phyloP scores from a whole-genome alignment of 495 filamentous ascomycete species.

The Lophium mytilinum region DNA sequence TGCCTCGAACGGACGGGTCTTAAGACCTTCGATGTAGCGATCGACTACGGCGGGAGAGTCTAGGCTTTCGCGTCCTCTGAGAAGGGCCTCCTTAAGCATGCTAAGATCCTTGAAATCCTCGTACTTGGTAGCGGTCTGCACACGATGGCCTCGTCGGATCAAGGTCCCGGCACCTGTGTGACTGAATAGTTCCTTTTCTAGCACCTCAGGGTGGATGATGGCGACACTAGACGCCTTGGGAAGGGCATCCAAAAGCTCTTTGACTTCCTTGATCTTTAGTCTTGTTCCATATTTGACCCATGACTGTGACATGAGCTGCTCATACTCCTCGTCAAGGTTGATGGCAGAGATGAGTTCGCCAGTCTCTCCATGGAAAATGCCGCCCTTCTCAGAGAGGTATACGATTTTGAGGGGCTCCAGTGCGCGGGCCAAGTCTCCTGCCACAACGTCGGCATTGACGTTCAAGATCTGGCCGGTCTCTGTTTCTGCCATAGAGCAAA shows the following conservation, averaged over 20 bases:
- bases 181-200: constrained; percentile 95
- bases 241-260: constrained; percentile 78
- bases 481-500: constrained; percentile 96
- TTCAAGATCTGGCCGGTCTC: constrained; percentile 91
- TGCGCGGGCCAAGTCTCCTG: constrained; percentile 81
- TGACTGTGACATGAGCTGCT: constrained; percentile 85
- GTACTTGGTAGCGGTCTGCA: constrained; percentile 64
- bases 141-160: constrained; percentile 87
- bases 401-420: constrained; percentile 96
- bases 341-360: constrained; percentile 95
- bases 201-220: constrained; percentile 89
- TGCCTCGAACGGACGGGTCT: constrained; percentile 74
- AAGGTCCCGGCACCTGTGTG: constrained; percentile 93
- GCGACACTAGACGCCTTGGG: constrained; percentile 91
- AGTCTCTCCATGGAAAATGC: constrained; percentile 86
- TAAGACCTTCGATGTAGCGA: constrained; percentile 71
- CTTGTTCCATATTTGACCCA: constrained; percentile 96
- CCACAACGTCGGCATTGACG: constrained; percentile 95
- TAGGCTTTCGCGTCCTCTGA: constrained; percentile 77
- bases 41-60: constrained; percentile 80
- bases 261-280: constrained; percentile 98
- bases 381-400: constrained; percentile 96
- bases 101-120: constrained; percentile 72
- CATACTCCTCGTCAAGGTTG: constrained; percentile 96
- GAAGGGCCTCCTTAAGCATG: constrained; percentile 70